Base-by-base conservation (phyloP, 2,329 filamentous ascomycete genomes). In the Chaetomium olivaceum region DNA sequence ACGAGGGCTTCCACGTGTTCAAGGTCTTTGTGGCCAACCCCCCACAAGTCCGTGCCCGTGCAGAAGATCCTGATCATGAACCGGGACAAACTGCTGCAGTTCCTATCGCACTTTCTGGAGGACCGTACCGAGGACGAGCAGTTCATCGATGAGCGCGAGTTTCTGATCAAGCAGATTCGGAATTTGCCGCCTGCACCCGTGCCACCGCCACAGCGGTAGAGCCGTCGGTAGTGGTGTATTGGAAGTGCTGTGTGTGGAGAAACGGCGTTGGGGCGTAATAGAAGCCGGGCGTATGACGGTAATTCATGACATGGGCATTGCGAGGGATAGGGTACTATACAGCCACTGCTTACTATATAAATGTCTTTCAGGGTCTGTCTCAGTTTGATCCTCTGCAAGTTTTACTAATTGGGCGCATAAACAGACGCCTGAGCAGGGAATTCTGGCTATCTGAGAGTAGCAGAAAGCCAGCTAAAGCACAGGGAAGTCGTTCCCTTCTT, bases 1-100 rank as follows among this genome's bases (percentile, higher is more conserved):
- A 99, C 77, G 95, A 99, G 77, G 95, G 93, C 8, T 99, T 99
- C 77, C 95, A 99, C 76, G 94, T 99, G 51, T 99, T 99, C 85
- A 99, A 99, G 83, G 94, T 99, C 68, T 99, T 99, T 78, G 95
- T 98, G 62, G 95, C 95, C 67, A 99, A 99, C 76, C 95, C 95
- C 95, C 8, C 93, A 98, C 82, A 99, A 99, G 80, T 96, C 92
- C n/a, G 84, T 94, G 67, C 92, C 93, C 39, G 95, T 99, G 58
- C 93, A 97, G 76, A 92, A 94, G 76, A 97, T 99, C 74, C 81
- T 99, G 69, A 89, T 98, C 71, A 97, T 97, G 86, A 99, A 99
- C 76, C 88, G 93, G 65, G 93, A 97, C 70, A 91, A 94, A 73
- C 84, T 99, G 21, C 82, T 99, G 59, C 89, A 87, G 68, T 99